phyloP scores from a whole-genome alignment of 2,329 filamentous ascomycete species.

The Albifimbria verrucaria region DNA sequence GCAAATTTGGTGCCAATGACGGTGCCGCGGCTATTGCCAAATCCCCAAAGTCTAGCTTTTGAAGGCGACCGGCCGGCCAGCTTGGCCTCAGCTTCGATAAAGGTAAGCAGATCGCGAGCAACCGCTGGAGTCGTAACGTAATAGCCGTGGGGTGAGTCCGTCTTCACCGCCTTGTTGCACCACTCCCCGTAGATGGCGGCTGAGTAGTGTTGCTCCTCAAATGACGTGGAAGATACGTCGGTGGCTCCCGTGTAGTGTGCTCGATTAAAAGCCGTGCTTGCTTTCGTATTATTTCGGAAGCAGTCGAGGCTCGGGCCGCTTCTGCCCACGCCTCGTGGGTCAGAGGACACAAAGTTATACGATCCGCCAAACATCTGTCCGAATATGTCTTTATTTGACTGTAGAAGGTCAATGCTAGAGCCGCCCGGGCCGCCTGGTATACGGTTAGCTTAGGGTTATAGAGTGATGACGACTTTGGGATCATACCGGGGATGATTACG shows the following conservation, averaged over 20 bases:
- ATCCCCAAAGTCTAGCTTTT: slow-evolving; percentile 24
- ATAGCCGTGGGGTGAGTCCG: slow-evolving; percentile 22
- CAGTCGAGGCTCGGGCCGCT: slow-evolving; percentile 25
- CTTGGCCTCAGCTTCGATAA: slow-evolving; percentile 24
- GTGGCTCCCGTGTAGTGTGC: slow-evolving; percentile 21
- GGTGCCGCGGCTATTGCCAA: slow-evolving; percentile 27
- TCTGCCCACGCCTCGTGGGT: slow-evolving; percentile 37
- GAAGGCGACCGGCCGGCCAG: slow-evolving; percentile 14
- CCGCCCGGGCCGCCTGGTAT: slow-evolving; percentile 31
- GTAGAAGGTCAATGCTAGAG: slow-evolving; percentile 30
- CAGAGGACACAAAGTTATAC: slow-evolving; percentile 39
- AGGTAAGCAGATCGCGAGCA: slow-evolving; percentile 26
- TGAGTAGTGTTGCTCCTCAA: slow-evolving; percentile 27
- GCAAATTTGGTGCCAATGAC: slow-evolving; percentile 26
- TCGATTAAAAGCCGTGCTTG: slow-evolving; percentile 20
- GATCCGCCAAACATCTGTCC: slow-evolving; percentile 31
- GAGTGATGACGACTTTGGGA: slow-evolving; percentile 2
- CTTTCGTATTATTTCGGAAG: slow-evolving; percentile 23
- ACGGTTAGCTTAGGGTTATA: slow-evolving; percentile 10
- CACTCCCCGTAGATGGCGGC: slow-evolving; percentile 26
- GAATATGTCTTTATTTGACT: slow-evolving; percentile 11
- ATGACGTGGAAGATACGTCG: slow-evolving; percentile 22
- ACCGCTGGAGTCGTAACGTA: slow-evolving; percentile 27
- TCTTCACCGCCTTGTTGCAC: slow-evolving; percentile 25
- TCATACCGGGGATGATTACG: slow-evolving; percentile 23